Base-by-base conservation (phyloP, 164 flowering plant genomes). In the Sextonia rubra region DNA sequence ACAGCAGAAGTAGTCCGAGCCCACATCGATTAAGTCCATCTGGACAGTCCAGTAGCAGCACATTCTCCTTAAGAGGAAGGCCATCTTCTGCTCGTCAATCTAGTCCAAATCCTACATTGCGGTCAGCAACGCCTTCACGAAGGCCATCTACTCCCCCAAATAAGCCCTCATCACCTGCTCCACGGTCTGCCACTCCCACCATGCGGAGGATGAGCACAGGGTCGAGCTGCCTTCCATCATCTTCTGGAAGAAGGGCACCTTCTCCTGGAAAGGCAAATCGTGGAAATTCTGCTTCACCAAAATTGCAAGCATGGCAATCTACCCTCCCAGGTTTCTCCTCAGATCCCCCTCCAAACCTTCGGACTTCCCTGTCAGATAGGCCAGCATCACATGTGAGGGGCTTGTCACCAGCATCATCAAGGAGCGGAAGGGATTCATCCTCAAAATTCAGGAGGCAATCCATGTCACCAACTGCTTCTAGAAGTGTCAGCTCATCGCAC, bases 321-420 rank as follows among this genome's bases (percentile, higher is more conserved):
- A 89, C 82, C 71, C 86, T 93, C 26, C 98, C 99, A 3, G 97
- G 96, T 27, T 96, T 96, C 85, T 88, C 97, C 25, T 80, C 85
- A 30, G 98, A 93, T 22, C 89, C 87, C 30, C 99, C 99, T 58
- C 98, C 99, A 18, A 96, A 96, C 79, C 97, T 96, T 63, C 92
- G 99, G 20, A 96, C 99, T 32, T 96, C 99, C 72, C 70, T 90
- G 69, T 85, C 90, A 55, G 98, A 96, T 83, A 85, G 98, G 12
- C 93, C 97, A 6, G 89, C 92, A 68, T 88, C 97, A 32, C 86
- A 87, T 77, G 91, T 90, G 47, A 84, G 98, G 80, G 99, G 99
- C 12, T 88, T 91, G 47, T 95, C 99, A 30, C 98, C 99, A 15
- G 99, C 97, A 76, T 91, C 98, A 47, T 91, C 98, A 48, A 83